A percentile compares a stretch with the other conserved stretches of the same genome.
Evolutionary conservation across 352 stramenopile genomes (phyloP).

Genomic region (Aphanomyces euteiches): DNA sequence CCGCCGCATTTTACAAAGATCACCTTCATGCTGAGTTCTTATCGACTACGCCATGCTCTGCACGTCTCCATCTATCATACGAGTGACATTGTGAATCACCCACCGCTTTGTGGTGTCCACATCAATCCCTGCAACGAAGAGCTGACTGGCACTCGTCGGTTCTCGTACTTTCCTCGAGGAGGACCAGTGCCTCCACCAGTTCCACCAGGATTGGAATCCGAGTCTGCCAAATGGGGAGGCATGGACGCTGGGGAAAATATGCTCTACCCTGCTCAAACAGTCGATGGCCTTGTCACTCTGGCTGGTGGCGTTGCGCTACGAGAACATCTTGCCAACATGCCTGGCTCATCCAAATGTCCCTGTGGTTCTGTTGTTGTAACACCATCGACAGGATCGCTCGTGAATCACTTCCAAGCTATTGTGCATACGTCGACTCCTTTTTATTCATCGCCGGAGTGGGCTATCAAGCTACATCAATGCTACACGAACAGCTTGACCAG

Average conservation of each 20-base stretch:
- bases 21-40: not conserved
- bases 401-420: not conserved
- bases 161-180: conserved; percentile 28
- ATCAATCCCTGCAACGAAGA: conserved; percentile 10
- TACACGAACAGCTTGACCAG: conserved; percentile 6
- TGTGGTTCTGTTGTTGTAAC: not conserved
- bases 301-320: conserved; percentile 10
- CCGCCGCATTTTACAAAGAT: too few species aligned
- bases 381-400: not conserved
- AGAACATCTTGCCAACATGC: not conserved
- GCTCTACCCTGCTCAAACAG: conserved; percentile 27
- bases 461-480: not conserved
- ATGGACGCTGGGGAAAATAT: conserved; percentile 32
- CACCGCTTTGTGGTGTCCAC: not conserved
- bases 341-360: not conserved
- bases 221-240: conserved; percentile 25
- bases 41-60: not conserved
- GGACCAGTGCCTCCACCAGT: conserved; percentile 15
- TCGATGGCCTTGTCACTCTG: conserved; percentile 24
- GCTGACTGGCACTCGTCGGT: not conserved
- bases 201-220: not conserved
- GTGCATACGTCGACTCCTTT: conserved; percentile 14
- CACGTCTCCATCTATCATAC: not conserved
- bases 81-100: not conserved
- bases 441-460: not conserved